Base-by-base conservation (phyloP, 768 basidiomycete species). In the Leccinum variicolor region DNA sequence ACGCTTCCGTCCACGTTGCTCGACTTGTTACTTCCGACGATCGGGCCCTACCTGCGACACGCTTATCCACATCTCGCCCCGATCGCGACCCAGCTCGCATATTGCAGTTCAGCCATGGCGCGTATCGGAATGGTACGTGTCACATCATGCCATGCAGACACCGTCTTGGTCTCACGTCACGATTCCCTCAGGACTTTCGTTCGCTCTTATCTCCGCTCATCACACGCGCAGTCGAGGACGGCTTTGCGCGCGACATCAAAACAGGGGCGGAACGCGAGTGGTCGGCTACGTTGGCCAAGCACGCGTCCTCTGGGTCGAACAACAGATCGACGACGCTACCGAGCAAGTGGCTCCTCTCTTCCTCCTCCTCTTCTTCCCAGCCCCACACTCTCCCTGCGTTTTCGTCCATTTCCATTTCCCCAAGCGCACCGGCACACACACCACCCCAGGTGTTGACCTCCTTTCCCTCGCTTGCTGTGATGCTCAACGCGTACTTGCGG, bases 41-140 rank as follows among this genome's bases (percentile, higher is more conserved):
- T 97, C 43, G 69, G 77, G 4, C 76, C 76, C 8, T 81, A 85
- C 50, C 80, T 97, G 15, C 82, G 86, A 0, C 81, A 79, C 10
- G 78, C 71, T 75, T 85, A 29, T 76, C 87, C 14, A 66, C 89
- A 19, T 76, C 90, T 23, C 79, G 96, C 62, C 81, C 92, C 21
- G 85, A 95, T 34, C 80, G 94, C 97, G 57, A 96, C 94, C 0
- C 96, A 98, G 65, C 81, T 98, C 47, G 89, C 90, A 13, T 98
- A 98, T 73, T 97, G 95, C 69, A 86, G 94, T 8, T 84, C 86
- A 17, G 94, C 94, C 1, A 97, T 97, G 66, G 81, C 92, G 0
- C 85, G 94, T n/a, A 82, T 96, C 15, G 96, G 96, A 0, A 80
- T 96, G 64, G 95, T 72, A 43, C 9, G 72, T 62, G 47, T 26